Base-by-base conservation (phyloP, 1,284 basidiomycete species). In the Neonothopanus nambi region DNA sequence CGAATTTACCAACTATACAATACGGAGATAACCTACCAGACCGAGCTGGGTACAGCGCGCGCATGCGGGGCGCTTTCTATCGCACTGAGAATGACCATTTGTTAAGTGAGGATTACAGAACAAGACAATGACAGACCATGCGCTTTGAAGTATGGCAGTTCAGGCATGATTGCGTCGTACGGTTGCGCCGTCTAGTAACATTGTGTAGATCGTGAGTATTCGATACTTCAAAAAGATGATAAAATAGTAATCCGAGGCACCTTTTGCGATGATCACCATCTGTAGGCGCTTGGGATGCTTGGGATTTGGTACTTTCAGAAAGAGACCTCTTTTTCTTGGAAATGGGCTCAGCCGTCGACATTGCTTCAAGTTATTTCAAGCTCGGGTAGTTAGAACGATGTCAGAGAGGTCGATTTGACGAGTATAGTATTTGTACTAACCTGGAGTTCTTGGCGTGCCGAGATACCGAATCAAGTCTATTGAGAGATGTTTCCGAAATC, bases 11-110 rank as follows among this genome's bases (percentile, higher is more conserved):
- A 33, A 51, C 26, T n/a, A 17, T 35, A 42, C 9, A 43, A 15
- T 35, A 26, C 35, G 44, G 24, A 9, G 5, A 65, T 17, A 28
- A 41, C 78, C 54, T 70, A 89, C 81, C 76, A 89, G 63, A 60
- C 87, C 77, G 49, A 87, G 74, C 51, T 91, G 87, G 1, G 85
- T 89, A 67, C 89, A 92, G 23, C 85, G 79, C 20, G 82, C 80
- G 60, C 85, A 89, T 9, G 75, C 73, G 21, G 86, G 86, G 9
- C 86, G 79, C 62, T 84, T 85, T 57, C 86, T 74, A 64, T 89
- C 86, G 58, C 86, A 89, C 86, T 87, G 56, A 33, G 36, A 20
- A 51, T 37, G 26, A 52, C 5, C 37, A n/a, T 30, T 28, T 23
- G 44, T 42, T 36, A 26, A 20, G 3, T 39, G 42, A 33, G 36